Percentiles rank a stretch among this genome's conserved stretches.
Evolutionary conservation across 192 early-diverging fungal genomes (phyloP).

Genomic region (Coemansia sp.): DNA sequence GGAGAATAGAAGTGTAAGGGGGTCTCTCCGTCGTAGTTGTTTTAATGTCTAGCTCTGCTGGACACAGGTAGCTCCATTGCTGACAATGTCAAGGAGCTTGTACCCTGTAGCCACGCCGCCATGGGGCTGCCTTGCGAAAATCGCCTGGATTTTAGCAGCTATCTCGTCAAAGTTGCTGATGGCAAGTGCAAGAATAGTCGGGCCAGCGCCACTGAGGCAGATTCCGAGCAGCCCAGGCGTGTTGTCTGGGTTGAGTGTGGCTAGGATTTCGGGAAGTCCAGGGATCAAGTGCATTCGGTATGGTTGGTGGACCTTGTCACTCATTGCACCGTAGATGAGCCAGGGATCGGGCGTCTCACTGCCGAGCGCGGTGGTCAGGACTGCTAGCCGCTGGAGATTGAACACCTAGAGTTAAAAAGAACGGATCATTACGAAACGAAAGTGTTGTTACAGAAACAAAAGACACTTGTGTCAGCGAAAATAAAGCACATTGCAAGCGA

Average conservation of each 20-base stretch:
- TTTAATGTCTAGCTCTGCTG: slow-evolving; percentile 10
- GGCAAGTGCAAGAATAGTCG: slow-evolving; percentile 92
- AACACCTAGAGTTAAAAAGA: slow-evolving; percentile 52
- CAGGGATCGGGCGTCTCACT: slow-evolving; percentile 70
- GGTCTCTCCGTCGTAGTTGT: background rate
- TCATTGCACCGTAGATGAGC: slow-evolving; percentile 90
- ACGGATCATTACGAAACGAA: too few species aligned
- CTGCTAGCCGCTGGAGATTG: slow-evolving; percentile 94
- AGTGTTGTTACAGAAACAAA: too few species aligned
- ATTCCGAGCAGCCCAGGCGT: slow-evolving; percentile 87
- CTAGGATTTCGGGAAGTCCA: slow-evolving; percentile 86
- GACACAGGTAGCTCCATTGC: slow-evolving; percentile 46
- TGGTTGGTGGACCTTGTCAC: slow-evolving; percentile 95
- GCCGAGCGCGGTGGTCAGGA: slow-evolving; percentile 83
- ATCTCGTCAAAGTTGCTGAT: slow-evolving; percentile 84
- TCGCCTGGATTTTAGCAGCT: slow-evolving; percentile 55
- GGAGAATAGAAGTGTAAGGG: background rate
- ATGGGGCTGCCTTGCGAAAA: slow-evolving; percentile 46
- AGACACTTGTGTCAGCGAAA: too few species aligned
- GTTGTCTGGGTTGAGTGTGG: slow-evolving; percentile 70
- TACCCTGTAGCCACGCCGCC: slow-evolving; percentile 42
- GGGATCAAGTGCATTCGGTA: slow-evolving; percentile 94
- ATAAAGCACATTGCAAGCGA: too few species aligned
- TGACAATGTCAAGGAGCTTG: slow-evolving; percentile 54
- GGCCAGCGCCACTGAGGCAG: slow-evolving; percentile 95